A percentile compares a stretch with the other conserved stretches of the same genome.
phyloP scores from a whole-genome alignment of 345 rosid genomes.

The Eutrema japonicum region DNA sequence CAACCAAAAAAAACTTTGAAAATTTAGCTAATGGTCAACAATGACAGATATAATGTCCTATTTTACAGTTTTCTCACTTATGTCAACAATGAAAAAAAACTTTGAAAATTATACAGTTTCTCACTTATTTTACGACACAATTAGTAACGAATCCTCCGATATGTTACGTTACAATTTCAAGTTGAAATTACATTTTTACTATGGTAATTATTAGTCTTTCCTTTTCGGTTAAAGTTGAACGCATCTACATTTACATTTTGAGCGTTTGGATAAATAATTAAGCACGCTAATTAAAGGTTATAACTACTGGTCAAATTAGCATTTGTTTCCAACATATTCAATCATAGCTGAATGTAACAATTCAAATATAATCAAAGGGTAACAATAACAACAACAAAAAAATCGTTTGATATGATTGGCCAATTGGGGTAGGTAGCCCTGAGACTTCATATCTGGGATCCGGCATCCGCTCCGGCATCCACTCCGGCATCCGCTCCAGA shows the following conservation, averaged over 20 bases:
- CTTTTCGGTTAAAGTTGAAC: neutral
- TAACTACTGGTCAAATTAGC: neutral
- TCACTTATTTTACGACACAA: slow-evolving; percentile 14
- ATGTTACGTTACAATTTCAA: neutral
- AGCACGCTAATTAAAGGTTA: neutral
- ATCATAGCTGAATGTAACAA: neutral
- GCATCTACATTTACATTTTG: neutral
- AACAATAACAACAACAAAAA: neutral
- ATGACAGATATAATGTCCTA: slow-evolving; percentile 13
- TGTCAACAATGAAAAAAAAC: too few relatives aligned
- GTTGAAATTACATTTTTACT: neutral
- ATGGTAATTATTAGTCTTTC: neutral
- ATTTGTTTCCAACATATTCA: neutral
- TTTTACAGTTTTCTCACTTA: slow-evolving; percentile 1
- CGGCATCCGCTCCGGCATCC: too few relatives aligned
- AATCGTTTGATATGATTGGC: slow-evolving; percentile 15
- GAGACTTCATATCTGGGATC: too few relatives aligned
- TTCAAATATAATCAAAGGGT: neutral
- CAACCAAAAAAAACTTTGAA: neutral
- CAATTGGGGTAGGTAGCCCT: too few relatives aligned
- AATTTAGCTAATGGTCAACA: slow-evolving; percentile 33
- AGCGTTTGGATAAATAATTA: neutral
- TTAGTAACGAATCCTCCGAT: neutral
- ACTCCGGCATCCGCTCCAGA: too few relatives aligned
- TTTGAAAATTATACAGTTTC: neutral